Base-by-base conservation (phyloP, 1,284 basidiomycete species). In the Inonotus obliquus region DNA sequence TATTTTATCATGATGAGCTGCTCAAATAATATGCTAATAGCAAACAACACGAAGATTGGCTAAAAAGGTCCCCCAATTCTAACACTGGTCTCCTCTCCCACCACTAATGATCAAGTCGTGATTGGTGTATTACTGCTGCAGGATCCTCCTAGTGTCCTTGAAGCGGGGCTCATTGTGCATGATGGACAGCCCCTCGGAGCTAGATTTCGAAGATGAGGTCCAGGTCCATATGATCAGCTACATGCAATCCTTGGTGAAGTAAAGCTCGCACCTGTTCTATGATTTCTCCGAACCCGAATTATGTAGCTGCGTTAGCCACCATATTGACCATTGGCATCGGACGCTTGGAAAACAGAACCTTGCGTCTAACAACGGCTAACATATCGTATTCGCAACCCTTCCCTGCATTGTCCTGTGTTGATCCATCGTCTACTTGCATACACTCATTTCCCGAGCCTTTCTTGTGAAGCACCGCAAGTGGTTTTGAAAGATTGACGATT, bases 271-370 rank as follows among this genome's bases (percentile, higher is more conserved):
- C 17, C 41, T 21, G 11, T 35, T n/a, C 32, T 13, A 32, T 51
- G 52, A 25, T 25, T 25, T 44, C 52, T 54, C 54, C 29, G 19
- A 10, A 17, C 44, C 35, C 27, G 14, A 21, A 37, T 60, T 52
- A n/a, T n/a, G n/a, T n/a, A n/a, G 52, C 35, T 29, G 51, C n/a
- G 53, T 39, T 19, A 38, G 57, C 21, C 17, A 45, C n/a, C 11
- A 44, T 54, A 27, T 63, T 49, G 19, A 77, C 79, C 45, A 90
- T 77, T 1, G 88, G 89, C 79, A 88, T 89, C 0, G 87, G 89
- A 49, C 91, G 76, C 70, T 87, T 91, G 38, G 87, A 79, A 69
- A 92, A 92, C 10, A 91, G 78, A 39, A 92, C 85, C 71, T 94
- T 94, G 64, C 83, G 82, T 71, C 84, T 89, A 57, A 92, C 84